Evolutionary conservation across 352 stramenopile species (phyloP).

Genomic region (Phytophthora ramorum): DNA sequence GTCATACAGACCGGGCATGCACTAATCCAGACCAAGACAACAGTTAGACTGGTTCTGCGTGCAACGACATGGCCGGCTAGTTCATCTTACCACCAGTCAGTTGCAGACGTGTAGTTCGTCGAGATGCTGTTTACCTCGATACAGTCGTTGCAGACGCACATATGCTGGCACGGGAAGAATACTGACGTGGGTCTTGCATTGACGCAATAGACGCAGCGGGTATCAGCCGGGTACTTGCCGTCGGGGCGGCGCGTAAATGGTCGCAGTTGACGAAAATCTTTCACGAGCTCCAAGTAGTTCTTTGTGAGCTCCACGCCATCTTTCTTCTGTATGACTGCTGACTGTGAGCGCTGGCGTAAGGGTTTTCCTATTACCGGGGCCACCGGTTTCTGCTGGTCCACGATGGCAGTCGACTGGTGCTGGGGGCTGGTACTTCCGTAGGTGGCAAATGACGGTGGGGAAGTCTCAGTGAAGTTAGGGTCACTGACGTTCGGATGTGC

Average conservation of each 20-base stretch:
- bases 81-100: constrained; percentile 44
- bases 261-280: constrained; percentile 56
- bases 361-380: constrained; percentile 13
- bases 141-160: constrained; percentile 68
- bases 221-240: constrained; percentile 46
- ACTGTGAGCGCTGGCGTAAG: constrained; percentile 24
- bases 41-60: neutral
- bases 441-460: neutral
- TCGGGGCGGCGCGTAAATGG: constrained; percentile 58
- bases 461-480: neutral
- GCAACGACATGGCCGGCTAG: neutral
- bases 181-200: constrained; percentile 27
- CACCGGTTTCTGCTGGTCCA: neutral
- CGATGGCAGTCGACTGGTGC: neutral
- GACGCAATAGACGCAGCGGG: constrained; percentile 58
- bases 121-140: constrained; percentile 52
- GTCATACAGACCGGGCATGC: constrained; percentile 69
- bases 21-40: constrained; percentile 25
- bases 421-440: neutral
- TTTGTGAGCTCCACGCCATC: constrained; percentile 39
- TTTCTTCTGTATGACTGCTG: constrained; percentile 22
- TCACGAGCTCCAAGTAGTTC: constrained; percentile 64
- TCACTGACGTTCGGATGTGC: neutral
- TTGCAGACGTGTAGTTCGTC: constrained; percentile 23
- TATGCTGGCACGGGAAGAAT: constrained; percentile 61